These are phyloP conservation scores for Wickerhamomyces sp. DNA, from an alignment of 1,139 yeast species.

Conservation along the genomic window DNA sequence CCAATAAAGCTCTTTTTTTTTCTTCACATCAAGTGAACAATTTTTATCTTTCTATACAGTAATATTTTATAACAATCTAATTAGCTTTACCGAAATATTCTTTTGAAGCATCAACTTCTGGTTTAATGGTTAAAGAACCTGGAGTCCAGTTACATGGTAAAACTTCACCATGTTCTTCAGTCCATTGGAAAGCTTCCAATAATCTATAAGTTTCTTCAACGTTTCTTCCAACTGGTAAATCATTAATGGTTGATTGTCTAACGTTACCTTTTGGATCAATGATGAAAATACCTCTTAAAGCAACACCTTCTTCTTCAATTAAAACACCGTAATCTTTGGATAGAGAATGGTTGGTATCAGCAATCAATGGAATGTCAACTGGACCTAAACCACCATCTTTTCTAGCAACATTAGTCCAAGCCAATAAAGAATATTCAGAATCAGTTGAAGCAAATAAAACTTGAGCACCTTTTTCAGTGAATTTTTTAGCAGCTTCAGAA, in stretches of 20 bases:
- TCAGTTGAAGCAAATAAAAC: slow-evolving; percentile 96
- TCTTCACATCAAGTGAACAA: slow-evolving; percentile 4
- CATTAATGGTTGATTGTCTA: slow-evolving; percentile 97
- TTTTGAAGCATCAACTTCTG: slow-evolving; percentile 76
- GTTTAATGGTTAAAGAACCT: slow-evolving; percentile 92
- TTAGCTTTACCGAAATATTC: slow-evolving; percentile 69
- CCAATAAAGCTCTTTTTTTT: neutral
- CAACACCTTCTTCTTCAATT: slow-evolving; percentile 92
- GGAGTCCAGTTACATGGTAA: slow-evolving; percentile 99
- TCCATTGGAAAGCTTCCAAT: slow-evolving; percentile 98
- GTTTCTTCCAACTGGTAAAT: slow-evolving; percentile 97
- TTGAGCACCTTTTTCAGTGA: slow-evolving; percentile 81
- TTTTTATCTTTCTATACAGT: neutral
- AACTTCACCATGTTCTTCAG: slow-evolving; percentile 97
- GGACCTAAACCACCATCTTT: slow-evolving; percentile 98
- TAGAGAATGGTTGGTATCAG: slow-evolving; percentile 95
- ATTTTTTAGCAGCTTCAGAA: slow-evolving; percentile 90
- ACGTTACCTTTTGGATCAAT: slow-evolving; percentile 93
- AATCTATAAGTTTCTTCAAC: slow-evolving; percentile 97
- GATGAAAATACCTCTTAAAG: slow-evolving; percentile 95
- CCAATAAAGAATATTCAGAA: slow-evolving; percentile 94
- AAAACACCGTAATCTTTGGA: slow-evolving; percentile 96
- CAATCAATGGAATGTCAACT: slow-evolving; percentile 87
- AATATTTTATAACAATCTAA: slow-evolving; percentile 17
- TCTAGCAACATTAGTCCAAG: slow-evolving; percentile 97